Percentiles rank a stretch among this genome's conserved stretches.
These are phyloP conservation scores for Casuarina glauca DNA, from an alignment of 306 rosid species.

Conservation along the genomic window DNA sequence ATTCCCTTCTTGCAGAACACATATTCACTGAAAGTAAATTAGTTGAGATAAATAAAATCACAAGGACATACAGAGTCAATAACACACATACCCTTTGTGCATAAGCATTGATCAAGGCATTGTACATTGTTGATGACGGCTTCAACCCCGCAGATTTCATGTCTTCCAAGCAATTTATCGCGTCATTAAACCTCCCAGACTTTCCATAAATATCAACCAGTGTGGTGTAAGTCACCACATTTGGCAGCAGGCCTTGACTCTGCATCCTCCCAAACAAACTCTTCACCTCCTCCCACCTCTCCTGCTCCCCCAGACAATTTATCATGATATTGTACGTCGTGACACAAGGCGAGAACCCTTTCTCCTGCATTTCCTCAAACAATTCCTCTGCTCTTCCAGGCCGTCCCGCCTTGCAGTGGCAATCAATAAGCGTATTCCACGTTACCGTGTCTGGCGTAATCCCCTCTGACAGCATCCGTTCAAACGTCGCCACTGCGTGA, in stretches of 20 bases:
- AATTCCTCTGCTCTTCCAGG: constrained; percentile 64
- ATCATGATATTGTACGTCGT: constrained; percentile 83
- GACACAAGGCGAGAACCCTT: constrained; percentile 62
- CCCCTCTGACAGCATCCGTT: constrained; percentile 74
- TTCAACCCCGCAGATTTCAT: constrained; percentile 80
- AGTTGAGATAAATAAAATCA: background rate
- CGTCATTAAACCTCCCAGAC: constrained; percentile 80
- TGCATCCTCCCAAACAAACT: constrained; percentile 70
- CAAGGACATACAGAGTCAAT: background rate
- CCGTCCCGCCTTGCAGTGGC: constrained; percentile 72
- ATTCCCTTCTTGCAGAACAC: background rate
- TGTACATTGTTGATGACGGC: constrained; percentile 83
- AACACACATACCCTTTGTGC: constrained; percentile 73
- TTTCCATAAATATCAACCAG: constrained; percentile 77
- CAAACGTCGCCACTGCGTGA: constrained; percentile 75
- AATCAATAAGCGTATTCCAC: constrained; percentile 82
- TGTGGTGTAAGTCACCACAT: constrained; percentile 81
- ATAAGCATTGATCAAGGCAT: constrained; percentile 88
- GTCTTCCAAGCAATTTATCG: constrained; percentile 75
- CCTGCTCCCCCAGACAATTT: constrained; percentile 73
- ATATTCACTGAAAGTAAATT: background rate
- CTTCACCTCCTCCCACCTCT: constrained; percentile 76
- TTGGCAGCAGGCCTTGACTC: constrained; percentile 82
- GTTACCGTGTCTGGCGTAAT: constrained; percentile 77
- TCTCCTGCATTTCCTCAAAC: constrained; percentile 82